These are phyloP conservation scores for Sclerotinia nivalis DNA, from an alignment of 2,329 filamentous ascomycete genomes.

Conservation along the genomic window DNA sequence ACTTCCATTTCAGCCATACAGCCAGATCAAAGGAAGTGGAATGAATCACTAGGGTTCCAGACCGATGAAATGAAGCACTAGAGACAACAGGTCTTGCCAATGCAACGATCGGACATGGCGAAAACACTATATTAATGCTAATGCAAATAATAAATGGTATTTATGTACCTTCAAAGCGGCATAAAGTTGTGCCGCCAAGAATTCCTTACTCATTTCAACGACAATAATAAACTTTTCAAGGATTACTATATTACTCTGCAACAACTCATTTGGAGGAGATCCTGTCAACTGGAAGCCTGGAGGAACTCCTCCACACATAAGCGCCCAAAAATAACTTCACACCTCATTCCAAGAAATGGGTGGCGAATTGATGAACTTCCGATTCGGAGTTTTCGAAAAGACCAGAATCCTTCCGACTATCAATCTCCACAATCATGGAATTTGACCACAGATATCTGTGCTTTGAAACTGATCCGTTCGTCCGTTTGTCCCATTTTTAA, in stretches of 20 bases:
- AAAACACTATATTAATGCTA: too few relatives aligned
- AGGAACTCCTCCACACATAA: neutral
- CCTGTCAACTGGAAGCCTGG: neutral
- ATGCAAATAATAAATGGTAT: too few relatives aligned
- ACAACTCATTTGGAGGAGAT: too few relatives aligned
- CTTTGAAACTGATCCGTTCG: neutral
- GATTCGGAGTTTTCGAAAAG: neutral
- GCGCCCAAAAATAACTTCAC: neutral
- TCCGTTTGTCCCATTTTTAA: neutral
- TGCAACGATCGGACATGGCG: too few relatives aligned
- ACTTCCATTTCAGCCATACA: too few relatives aligned
- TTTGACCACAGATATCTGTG: neutral
- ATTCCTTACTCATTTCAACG: too few relatives aligned
- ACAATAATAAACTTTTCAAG: neutral
- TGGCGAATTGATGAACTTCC: neutral
- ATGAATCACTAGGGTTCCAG: too few relatives aligned
- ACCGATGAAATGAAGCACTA: too few relatives aligned
- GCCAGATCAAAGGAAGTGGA: too few relatives aligned
- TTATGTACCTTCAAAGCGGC: too few relatives aligned
- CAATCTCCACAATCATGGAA: neutral
- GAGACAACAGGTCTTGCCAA: too few relatives aligned
- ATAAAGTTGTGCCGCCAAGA: too few relatives aligned
- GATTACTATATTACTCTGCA: neutral
- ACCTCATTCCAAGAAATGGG: neutral
- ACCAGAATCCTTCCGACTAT: neutral